These are phyloP conservation scores for Cardamine chenopodiifolia DNA, from an alignment of 345 rosid species.

Conservation along the genomic window DNA sequence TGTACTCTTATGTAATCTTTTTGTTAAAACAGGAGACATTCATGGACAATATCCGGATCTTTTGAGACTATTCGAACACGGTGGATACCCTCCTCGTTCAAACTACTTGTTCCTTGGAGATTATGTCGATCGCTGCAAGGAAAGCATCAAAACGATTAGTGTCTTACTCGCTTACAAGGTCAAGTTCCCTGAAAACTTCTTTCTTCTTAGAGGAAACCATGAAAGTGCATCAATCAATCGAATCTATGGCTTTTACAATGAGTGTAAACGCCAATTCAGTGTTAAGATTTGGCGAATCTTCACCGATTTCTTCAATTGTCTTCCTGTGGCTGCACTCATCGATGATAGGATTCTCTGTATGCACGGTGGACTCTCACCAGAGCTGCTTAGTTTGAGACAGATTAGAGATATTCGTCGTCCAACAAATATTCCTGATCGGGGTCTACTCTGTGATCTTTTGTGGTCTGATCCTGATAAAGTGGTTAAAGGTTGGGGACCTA, in stretches of 20 bases:
- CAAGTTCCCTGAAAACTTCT: constrained; percentile 76
- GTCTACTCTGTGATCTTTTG: constrained; percentile 87
- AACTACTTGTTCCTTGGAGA: constrained; percentile 93
- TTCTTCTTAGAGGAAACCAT: constrained; percentile 87
- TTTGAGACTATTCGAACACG: constrained; percentile 80
- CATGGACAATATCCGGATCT: constrained; percentile 95
- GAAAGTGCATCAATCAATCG: constrained; percentile 88
- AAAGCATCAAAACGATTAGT: constrained; percentile 89
- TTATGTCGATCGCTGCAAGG: constrained; percentile 89
- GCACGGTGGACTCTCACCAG: constrained; percentile 95
- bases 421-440: constrained; percentile 74
- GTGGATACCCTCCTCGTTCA: constrained; percentile 78
- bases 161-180: constrained; percentile 86
- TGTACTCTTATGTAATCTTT: constrained; percentile 20
- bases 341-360: constrained; percentile 85
- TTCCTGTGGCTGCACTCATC: constrained; percentile 81
- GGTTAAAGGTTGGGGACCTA: constrained; percentile 69
- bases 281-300: constrained; percentile 77
- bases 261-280: constrained; percentile 78
- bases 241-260: constrained; percentile 85
- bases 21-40: constrained; percentile 63
- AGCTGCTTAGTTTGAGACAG: constrained; percentile 61
- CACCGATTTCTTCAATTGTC: constrained; percentile 86
- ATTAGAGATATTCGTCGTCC: constrained; percentile 74
- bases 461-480: constrained; percentile 88